Evolutionary conservation across 2,329 filamentous ascomycete genomes (phyloP).

Genomic region (Aspergillus neoniger): DNA sequence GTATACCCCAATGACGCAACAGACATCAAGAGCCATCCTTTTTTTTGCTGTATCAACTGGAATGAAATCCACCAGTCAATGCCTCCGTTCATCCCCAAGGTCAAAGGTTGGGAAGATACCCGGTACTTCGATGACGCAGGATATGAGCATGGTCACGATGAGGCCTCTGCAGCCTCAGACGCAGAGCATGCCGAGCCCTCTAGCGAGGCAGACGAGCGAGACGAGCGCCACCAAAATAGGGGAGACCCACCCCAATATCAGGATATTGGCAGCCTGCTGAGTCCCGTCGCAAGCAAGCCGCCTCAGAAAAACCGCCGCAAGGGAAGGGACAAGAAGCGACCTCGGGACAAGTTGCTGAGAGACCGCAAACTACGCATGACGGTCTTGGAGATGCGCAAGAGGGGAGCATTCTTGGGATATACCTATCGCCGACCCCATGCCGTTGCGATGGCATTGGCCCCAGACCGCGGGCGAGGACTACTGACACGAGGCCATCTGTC

Average conservation of each 20-base stretch:
- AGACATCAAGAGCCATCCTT: conserved; percentile 86
- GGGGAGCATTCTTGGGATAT: conserved; percentile 84
- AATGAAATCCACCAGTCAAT: conserved; percentile 67
- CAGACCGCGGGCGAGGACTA: conserved; percentile 34
- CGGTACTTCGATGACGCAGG: conserved; percentile 86
- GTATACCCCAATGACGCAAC: conserved; percentile 83
- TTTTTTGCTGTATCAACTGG: conserved; percentile 82
- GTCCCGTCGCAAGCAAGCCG: conserved; percentile 44
- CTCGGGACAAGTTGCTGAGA: conserved; percentile 80
- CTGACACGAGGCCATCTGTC: conserved; percentile 26
- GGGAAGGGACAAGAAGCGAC: conserved; percentile 71
- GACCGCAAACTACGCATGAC: conserved; percentile 66
- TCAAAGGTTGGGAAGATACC: conserved; percentile 70
- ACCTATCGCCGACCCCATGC: conserved; percentile 65
- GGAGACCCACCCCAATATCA: conserved; percentile 3
- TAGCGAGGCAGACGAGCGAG: conserved; percentile 7
- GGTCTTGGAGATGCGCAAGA: conserved; percentile 79
- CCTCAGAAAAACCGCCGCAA: conserved; percentile 35
- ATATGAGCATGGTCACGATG: conserved; percentile 43
- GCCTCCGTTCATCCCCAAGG: conserved; percentile 78
- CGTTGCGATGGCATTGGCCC: conserved; percentile 36
- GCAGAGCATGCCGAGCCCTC: conserved; percentile 12
- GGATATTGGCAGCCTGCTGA: conserved; percentile 26
- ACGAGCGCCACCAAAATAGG: background rate
- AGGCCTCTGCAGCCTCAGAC: conserved; percentile 18